phyloP scores from a whole-genome alignment of 768 basidiomycete species.

The Amanita brunnescens region DNA sequence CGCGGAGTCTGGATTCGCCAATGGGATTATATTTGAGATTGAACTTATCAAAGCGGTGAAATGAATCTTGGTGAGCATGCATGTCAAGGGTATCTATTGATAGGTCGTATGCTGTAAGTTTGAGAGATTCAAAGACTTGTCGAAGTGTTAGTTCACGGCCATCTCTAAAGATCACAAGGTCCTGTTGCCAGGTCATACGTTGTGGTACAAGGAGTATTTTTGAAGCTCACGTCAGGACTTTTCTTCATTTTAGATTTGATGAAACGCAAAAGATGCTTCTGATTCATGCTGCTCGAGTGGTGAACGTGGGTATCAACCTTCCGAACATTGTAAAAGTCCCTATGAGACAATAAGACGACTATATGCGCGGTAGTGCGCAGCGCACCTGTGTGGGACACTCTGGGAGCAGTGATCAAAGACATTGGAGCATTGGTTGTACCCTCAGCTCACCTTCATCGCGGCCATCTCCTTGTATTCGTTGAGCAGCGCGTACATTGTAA shows the following conservation, averaged over 20 bases:
- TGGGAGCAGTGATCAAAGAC: constrained; percentile 16
- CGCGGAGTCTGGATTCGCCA: constrained; percentile 87
- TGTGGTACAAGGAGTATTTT: not conserved
- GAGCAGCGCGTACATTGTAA: constrained; percentile 84
- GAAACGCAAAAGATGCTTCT: constrained; percentile 95
- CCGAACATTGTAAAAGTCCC: constrained; percentile 96
- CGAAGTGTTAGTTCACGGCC: constrained; percentile 78
- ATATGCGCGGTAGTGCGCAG: constrained; percentile 6
- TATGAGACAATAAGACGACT: constrained; percentile 18
- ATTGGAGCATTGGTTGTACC: not conserved
- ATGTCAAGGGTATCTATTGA: constrained; percentile 99
- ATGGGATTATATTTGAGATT: constrained; percentile 97
- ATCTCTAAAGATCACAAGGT: constrained; percentile 94
- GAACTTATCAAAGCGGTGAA: constrained; percentile 98
- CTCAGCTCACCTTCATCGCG: constrained; percentile 83
- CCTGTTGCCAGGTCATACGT: constrained; percentile 35
- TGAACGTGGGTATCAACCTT: constrained; percentile 99
- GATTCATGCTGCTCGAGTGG: constrained; percentile 98
- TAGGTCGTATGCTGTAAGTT: constrained; percentile 93
- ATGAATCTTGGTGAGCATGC: constrained; percentile 97
- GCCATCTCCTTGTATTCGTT: constrained; percentile 92
- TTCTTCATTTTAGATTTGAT: constrained; percentile 99
- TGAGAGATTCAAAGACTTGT: constrained; percentile 94
- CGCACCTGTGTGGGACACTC: constrained; percentile 77
- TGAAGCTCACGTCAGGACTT: constrained; percentile 53